Conservation (phyloP, 768 basidiomycete species). For the Suillus variegatus region DNA sequence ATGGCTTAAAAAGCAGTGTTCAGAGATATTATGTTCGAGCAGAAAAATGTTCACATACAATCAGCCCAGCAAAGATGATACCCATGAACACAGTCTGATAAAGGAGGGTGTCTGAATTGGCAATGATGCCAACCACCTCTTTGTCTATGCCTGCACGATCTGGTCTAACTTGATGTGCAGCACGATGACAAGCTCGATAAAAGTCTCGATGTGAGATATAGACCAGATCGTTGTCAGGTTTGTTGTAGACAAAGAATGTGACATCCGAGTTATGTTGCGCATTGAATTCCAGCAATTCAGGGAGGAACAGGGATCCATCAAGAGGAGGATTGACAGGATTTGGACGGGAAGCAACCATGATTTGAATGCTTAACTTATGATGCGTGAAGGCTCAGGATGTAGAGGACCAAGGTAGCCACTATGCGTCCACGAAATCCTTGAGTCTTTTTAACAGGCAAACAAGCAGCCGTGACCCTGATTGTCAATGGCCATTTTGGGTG, state of each 20-base stretch:
- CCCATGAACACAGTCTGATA: constrained; percentile 36
- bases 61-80: constrained; percentile 41
- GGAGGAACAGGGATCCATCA: constrained; percentile 14
- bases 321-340: neutral
- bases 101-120: constrained; percentile 34
- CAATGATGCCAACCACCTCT: constrained; percentile 26
- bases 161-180: constrained; percentile 38
- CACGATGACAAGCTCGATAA: too few relatives aligned
- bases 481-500: too few relatives aligned
- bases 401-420: too few relatives aligned
- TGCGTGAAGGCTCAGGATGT: too few relatives aligned
- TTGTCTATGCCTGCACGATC: constrained; percentile 23
- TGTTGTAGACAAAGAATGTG: constrained; percentile 16
- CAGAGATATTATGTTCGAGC: constrained; percentile 26
- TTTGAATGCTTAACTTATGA: neutral
- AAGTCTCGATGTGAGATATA: too few relatives aligned
- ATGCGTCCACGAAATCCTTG: too few relatives aligned
- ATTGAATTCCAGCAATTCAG: constrained; percentile 40
- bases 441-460: too few relatives aligned
- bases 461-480: too few relatives aligned
- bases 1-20: constrained; percentile 28
- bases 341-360: neutral
- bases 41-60: constrained; percentile 31
- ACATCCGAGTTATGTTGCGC: constrained; percentile 30
- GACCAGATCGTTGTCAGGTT: too few relatives aligned